Conservation (phyloP, 2,329 filamentous ascomycete species). For the Fonsecaea pugnacius region DNA sequence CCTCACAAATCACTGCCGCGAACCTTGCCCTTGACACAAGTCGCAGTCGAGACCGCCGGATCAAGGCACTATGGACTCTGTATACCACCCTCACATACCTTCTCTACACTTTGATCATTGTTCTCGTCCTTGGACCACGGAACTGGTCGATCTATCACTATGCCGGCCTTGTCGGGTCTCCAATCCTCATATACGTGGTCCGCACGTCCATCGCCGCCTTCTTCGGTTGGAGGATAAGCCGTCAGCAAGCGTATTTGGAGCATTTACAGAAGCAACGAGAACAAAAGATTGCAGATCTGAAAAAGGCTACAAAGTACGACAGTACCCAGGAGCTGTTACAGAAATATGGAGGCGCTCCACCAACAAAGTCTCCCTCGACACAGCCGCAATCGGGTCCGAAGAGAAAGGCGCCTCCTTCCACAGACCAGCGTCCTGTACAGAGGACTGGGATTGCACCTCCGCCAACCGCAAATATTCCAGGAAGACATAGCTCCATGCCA, state of each 20-base stretch:
- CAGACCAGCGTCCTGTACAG: constrained; percentile 42
- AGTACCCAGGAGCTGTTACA: constrained; percentile 90
- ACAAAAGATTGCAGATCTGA: constrained; percentile 89
- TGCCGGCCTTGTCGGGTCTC: constrained; percentile 75
- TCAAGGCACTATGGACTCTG: constrained; percentile 84
- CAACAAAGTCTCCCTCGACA: constrained; percentile 44
- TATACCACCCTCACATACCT: constrained; percentile 92
- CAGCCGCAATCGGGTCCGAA: constrained; percentile 37
- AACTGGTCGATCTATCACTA: constrained; percentile 79
- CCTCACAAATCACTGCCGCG: constrained; percentile 77
- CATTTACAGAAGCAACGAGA: constrained; percentile 77
- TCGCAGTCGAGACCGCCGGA: constrained; percentile 73
- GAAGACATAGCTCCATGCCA: constrained; percentile 43
- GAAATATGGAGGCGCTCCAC: constrained; percentile 79
- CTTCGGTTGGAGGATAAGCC: constrained; percentile 80
- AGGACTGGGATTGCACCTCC: constrained; percentile 63
- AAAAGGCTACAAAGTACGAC: constrained; percentile 93
- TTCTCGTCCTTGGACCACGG: constrained; percentile 81
- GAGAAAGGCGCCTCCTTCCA: constrained; percentile 39
- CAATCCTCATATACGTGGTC: constrained; percentile 77
- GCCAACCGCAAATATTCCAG: constrained; percentile 67
- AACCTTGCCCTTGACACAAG: constrained; percentile 74
- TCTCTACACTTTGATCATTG: constrained; percentile 78
- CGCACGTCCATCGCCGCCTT: constrained; percentile 69
- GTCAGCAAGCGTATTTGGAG: constrained; percentile 70